A percentile compares a stretch with the other conserved stretches of the same genome.
phyloP scores from a whole-genome alignment of 23 red algal species.

The Gracilaria domingensis region DNA sequence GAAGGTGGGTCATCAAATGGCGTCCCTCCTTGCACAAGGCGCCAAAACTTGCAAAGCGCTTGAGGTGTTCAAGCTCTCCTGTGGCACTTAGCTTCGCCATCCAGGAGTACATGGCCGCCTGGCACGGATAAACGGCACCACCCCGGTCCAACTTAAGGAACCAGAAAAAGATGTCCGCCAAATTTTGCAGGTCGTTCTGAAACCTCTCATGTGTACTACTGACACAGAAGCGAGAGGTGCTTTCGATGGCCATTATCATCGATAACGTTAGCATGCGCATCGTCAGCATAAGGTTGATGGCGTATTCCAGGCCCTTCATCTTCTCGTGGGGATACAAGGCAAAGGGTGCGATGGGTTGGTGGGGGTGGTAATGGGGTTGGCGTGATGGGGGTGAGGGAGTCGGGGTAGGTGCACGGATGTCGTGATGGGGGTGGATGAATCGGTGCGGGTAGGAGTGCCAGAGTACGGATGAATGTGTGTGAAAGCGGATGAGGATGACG shows the following conservation, averaged over 20 bases:
- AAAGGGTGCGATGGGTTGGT: too few relatives aligned
- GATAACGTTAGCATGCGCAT: not conserved
- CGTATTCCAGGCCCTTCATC: not conserved
- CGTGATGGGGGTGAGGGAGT: too few relatives aligned
- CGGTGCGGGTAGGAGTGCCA: too few relatives aligned
- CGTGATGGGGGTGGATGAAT: too few relatives aligned
- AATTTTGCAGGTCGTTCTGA: not conserved
- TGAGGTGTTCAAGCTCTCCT: not conserved
- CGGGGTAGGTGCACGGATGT: too few relatives aligned
- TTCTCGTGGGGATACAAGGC: too few relatives aligned
- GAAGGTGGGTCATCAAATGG: not conserved
- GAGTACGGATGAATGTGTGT: too few relatives aligned
- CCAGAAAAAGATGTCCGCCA: not conserved
- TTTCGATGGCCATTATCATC: not conserved
- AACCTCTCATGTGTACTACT: not conserved
- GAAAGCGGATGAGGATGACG: too few relatives aligned
- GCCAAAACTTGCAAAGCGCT: not conserved
- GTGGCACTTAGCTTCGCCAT: not conserved
- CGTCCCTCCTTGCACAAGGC: constrained; percentile 1
- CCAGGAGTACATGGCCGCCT: not conserved
- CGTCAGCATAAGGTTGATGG: not conserved
- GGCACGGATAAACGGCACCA: not conserved
- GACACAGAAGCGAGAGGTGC: not conserved
- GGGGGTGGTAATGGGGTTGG: too few relatives aligned
- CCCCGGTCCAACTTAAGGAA: not conserved